phyloP scores from a whole-genome alignment of 2,329 filamentous ascomycete species.

The Alternaria novae-zelandiae region DNA sequence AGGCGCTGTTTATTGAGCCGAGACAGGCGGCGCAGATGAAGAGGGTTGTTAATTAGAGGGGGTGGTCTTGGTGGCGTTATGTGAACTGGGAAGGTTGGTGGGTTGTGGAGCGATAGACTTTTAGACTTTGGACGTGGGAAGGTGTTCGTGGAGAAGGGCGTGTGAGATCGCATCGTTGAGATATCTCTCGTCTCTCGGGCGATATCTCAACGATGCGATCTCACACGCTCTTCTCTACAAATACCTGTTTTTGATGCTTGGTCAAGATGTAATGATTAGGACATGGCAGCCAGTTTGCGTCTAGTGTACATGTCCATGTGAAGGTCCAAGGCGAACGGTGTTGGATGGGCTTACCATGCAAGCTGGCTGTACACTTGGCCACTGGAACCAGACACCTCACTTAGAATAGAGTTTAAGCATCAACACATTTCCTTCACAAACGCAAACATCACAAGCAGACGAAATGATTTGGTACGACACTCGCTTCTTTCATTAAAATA shows the following conservation, averaged over 20 bases:
- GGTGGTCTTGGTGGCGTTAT: not conserved
- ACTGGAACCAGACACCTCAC: not conserved
- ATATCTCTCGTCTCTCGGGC: not conserved
- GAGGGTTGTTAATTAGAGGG: conserved; percentile 32
- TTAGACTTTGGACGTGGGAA: not conserved
- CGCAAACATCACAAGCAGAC: not conserved
- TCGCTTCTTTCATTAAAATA: conserved; percentile 15
- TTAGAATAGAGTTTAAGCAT: not conserved
- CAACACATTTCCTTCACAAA: not conserved
- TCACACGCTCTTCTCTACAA: not conserved
- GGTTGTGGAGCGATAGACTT: not conserved
- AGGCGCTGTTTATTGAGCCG: conserved; percentile 87
- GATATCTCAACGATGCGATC: not conserved
- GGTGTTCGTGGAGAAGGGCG: not conserved
- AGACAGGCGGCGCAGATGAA: conserved; percentile 69
- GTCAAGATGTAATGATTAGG: not conserved
- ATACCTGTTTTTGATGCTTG: not conserved
- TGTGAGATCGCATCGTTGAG: not conserved
- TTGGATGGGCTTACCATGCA: not conserved
- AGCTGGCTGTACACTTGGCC: not conserved
- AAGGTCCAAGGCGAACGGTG: not conserved
- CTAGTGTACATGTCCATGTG: not conserved
- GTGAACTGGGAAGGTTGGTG: not conserved
- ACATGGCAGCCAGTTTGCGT: not conserved
- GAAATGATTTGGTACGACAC: not conserved